A percentile compares a stretch with the other conserved stretches of the same genome.
Conservation (phyloP, 129 eudicot species). For the Pseudognaphalium luteoalbum region DNA sequence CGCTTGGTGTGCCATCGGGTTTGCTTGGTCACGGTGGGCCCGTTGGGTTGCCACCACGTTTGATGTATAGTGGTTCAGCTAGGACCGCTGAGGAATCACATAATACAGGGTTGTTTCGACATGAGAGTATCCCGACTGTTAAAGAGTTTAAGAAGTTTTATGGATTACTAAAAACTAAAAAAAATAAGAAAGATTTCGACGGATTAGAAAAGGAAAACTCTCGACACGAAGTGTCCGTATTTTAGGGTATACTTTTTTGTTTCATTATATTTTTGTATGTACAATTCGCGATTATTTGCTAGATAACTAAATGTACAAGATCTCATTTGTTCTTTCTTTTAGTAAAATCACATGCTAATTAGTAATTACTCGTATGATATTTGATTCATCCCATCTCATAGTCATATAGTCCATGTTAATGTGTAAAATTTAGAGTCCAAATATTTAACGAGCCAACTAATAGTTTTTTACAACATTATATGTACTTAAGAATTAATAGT, state of each 20-base stretch:
- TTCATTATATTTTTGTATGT: not conserved
- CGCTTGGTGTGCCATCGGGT: conserved; percentile 35
- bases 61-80: conserved; percentile 44
- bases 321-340: conserved; percentile 13
- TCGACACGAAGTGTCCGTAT: conserved; percentile 35
- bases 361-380: too few species aligned
- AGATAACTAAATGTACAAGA: conserved; percentile 3
- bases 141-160: conserved; percentile 55
- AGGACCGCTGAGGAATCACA: conserved; percentile 45
- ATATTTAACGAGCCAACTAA: too few species aligned
- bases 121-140: conserved; percentile 40
- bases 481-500: too few species aligned
- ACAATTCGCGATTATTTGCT: conserved; percentile 26
- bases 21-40: conserved; percentile 31
- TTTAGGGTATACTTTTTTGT: conserved; percentile 7
- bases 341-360: not conserved
- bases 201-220: conserved; percentile 34
- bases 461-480: too few species aligned
- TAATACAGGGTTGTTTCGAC: conserved; percentile 34
- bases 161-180: conserved; percentile 45
- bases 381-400: too few species aligned
- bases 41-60: conserved; percentile 20
- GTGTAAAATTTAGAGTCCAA: too few species aligned
- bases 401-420: too few species aligned
- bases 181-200: conserved; percentile 51